These are phyloP conservation scores for Candolleomyces eurysporus DNA, from an alignment of 768 basidiomycete species.

Conservation along the genomic window DNA sequence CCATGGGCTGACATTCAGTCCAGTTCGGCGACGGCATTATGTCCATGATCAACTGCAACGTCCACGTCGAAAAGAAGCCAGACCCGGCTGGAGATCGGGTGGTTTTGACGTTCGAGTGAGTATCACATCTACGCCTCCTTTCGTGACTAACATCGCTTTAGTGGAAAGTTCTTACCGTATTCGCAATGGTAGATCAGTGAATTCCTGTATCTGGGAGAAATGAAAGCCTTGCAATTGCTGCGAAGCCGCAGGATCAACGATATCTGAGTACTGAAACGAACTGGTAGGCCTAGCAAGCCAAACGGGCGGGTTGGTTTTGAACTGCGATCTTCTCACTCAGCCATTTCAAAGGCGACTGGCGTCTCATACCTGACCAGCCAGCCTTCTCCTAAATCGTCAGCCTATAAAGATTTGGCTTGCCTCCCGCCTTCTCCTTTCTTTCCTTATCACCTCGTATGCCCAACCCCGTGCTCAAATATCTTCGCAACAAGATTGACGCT, in stretches of 20 bases:
- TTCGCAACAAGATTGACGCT: neutral
- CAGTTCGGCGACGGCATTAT: constrained; percentile 87
- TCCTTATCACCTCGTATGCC: neutral
- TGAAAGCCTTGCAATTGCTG: neutral
- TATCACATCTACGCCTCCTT: neutral
- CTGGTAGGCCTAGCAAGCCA: too few relatives aligned
- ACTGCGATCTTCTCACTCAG: neutral
- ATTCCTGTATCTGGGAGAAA: constrained; percentile 4
- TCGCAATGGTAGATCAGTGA: constrained; percentile 36
- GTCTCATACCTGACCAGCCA: neutral
- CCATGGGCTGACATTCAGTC: constrained; percentile 1
- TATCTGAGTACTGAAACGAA: too few relatives aligned
- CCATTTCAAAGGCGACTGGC: neutral
- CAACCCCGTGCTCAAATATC: neutral
- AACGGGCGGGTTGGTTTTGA: too few relatives aligned
- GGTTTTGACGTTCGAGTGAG: neutral
- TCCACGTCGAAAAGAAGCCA: constrained; percentile 20
- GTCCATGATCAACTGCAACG: constrained; percentile 85
- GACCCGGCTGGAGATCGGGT: neutral
- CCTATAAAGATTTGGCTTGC: neutral
- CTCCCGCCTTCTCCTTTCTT: neutral
- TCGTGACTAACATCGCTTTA: neutral
- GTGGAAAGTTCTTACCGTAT: neutral
- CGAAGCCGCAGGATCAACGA: too few relatives aligned
- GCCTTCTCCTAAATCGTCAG: neutral